phyloP scores from a whole-genome alignment of 768 basidiomycete species.

The Boletus bicolor region DNA sequence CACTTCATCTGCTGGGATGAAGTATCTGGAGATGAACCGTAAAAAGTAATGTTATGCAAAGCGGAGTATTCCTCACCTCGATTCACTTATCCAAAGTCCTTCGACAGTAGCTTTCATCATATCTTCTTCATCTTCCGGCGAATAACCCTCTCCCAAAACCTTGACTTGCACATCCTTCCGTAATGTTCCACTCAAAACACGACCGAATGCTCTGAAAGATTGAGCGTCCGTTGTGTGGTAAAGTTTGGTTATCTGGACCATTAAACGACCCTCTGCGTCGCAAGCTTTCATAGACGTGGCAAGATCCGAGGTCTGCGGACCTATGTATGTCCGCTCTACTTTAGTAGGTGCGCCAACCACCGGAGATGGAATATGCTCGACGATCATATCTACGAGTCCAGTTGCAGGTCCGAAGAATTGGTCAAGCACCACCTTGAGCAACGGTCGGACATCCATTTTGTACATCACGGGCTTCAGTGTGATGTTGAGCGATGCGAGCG shows the following conservation, averaged over 20 bases:
- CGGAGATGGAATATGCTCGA: constrained; percentile 86
- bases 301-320: constrained; percentile 79
- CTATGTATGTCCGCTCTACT: constrained; percentile 83
- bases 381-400: constrained; percentile 91
- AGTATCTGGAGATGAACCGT: constrained; percentile 57
- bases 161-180: constrained; percentile 81
- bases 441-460: constrained; percentile 97
- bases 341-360: constrained; percentile 55
- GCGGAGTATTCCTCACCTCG: constrained; percentile 53
- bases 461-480: constrained; percentile 88
- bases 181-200: constrained; percentile 90
- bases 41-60: background rate
- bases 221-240: constrained; percentile 97
- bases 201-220: constrained; percentile 93
- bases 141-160: constrained; percentile 97
- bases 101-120: constrained; percentile 86
- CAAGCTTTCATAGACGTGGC: constrained; percentile 80
- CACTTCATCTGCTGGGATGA: constrained; percentile 83
- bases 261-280: constrained; percentile 79
- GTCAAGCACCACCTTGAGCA: constrained; percentile 88
- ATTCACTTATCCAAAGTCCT: constrained; percentile 86
- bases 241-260: constrained; percentile 91
- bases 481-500: constrained; percentile 75
- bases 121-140: constrained; percentile 99
- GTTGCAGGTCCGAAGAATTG: constrained; percentile 94